A percentile compares a stretch with the other conserved stretches of the same genome.
Evolutionary conservation across 495 filamentous ascomycete genomes (phyloP).

Genomic region (Xylaria cubensis): DNA sequence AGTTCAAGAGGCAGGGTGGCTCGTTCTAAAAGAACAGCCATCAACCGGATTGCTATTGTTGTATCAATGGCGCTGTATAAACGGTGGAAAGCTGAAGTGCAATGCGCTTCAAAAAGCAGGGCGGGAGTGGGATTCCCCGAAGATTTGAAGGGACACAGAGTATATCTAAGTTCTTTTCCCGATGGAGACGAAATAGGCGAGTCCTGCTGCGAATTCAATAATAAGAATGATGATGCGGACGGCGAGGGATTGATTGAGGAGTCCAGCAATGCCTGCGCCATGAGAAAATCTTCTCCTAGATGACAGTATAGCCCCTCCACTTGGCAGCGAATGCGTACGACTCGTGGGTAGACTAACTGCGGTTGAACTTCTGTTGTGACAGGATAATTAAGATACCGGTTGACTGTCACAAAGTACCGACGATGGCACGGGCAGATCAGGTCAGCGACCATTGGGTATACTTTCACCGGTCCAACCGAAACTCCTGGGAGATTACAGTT

Average conservation of each 20-base stretch:
- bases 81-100: no score
- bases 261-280: background rate
- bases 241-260: background rate
- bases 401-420: no score
- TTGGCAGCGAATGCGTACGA: background rate
- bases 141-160: background rate
- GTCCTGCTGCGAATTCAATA: background rate
- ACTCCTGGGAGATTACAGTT: no score
- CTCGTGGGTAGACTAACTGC: background rate
- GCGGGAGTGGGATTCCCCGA: background rate
- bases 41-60: no score
- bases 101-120: no score
- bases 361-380: background rate
- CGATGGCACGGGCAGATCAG: no score
- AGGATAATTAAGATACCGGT: background rate
- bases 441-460: no score
- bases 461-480: no score
- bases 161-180: background rate
- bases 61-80: no score
- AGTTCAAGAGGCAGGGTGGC: no score
- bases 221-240: background rate
- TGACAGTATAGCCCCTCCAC: no score
- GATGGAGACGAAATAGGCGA: background rate
- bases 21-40: no score
- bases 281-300: background rate